Conservation (phyloP, 768 basidiomycete species). For the Sarcodon sp. region DNA sequence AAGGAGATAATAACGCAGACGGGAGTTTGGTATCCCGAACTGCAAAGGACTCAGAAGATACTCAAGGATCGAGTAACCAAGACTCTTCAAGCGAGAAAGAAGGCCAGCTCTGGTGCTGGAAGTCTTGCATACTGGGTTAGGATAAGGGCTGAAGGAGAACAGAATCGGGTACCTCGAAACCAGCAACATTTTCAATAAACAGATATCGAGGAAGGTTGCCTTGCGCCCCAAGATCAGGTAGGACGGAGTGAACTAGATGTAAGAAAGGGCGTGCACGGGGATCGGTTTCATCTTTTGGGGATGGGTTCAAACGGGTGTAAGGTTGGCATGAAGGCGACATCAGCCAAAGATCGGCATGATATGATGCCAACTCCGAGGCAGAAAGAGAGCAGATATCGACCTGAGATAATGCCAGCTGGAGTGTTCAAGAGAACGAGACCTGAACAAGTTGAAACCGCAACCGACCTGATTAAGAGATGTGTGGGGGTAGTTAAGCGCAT, state of each 20-base stretch:
- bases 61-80: constrained; percentile 49
- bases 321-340: constrained; percentile 79
- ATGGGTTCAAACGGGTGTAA: constrained; percentile 67
- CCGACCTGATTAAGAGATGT: constrained; percentile 37
- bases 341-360: constrained; percentile 58
- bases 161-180: constrained; percentile 50
- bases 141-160: background rate
- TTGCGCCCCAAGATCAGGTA: constrained; percentile 39
- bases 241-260: constrained; percentile 47
- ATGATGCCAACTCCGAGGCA: constrained; percentile 28
- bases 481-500: constrained; percentile 41
- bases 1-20: constrained; percentile 68
- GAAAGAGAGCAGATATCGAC: constrained; percentile 48
- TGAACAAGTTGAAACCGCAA: constrained; percentile 1
- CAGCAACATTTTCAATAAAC: constrained; percentile 73
- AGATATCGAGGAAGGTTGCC: constrained; percentile 41
- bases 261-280: constrained; percentile 69
- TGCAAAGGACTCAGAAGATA: constrained; percentile 65
- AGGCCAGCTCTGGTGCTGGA: constrained; percentile 51
- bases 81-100: constrained; percentile 32
- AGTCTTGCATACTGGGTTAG: constrained; percentile 24
- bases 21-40: constrained; percentile 74
- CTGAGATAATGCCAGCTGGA: constrained; percentile 17
- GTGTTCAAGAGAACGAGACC: background rate
- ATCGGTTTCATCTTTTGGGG: constrained; percentile 57